phyloP scores from a whole-genome alignment of 768 basidiomycete species.

The Saitozyma sp. region DNA sequence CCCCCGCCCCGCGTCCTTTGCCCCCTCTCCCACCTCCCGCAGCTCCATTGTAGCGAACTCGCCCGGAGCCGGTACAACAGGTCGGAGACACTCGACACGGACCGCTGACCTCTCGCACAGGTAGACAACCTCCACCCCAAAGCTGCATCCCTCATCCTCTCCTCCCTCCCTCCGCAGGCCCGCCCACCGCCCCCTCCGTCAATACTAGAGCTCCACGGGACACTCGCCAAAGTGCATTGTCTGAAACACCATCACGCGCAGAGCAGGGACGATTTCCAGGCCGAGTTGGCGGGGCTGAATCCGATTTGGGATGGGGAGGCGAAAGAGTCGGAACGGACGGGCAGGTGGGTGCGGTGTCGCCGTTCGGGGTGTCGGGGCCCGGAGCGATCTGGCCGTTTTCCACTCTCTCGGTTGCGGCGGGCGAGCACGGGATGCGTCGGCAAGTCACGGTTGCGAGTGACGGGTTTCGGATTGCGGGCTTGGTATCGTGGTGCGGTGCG shows the following conservation, averaged over 20 bases:
- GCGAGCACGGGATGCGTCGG: no score
- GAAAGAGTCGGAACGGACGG: conserved; percentile 61
- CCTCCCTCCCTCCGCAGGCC: conserved; percentile 49
- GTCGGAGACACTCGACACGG: no score
- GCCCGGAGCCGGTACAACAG: no score
- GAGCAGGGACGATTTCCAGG: conserved; percentile 70
- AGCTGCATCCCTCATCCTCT: conserved; percentile 54
- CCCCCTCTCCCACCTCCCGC: no score
- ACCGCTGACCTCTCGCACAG: conserved; percentile 36
- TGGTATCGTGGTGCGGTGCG: no score
- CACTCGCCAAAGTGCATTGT: conserved; percentile 81
- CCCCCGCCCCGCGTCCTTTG: no score
- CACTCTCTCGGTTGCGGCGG: no score
- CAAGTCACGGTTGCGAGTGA: no score
- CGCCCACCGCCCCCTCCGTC: conserved; percentile 49
- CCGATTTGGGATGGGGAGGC: conserved; percentile 68
- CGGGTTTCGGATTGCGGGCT: no score
- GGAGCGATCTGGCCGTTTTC: no score
- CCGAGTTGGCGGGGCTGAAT: conserved; percentile 68
- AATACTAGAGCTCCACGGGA: conserved; percentile 86
- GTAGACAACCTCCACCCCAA: conserved; percentile 95
- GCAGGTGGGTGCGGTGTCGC: conserved; percentile 17
- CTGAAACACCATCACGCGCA: conserved; percentile 66
- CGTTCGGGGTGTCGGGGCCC: no score
- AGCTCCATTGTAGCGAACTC: not conserved